Percentiles rank a stretch among this genome's conserved stretches.
phyloP scores from a whole-genome alignment of 2,329 filamentous ascomycete species.

The Albophoma yamanashiensis region DNA sequence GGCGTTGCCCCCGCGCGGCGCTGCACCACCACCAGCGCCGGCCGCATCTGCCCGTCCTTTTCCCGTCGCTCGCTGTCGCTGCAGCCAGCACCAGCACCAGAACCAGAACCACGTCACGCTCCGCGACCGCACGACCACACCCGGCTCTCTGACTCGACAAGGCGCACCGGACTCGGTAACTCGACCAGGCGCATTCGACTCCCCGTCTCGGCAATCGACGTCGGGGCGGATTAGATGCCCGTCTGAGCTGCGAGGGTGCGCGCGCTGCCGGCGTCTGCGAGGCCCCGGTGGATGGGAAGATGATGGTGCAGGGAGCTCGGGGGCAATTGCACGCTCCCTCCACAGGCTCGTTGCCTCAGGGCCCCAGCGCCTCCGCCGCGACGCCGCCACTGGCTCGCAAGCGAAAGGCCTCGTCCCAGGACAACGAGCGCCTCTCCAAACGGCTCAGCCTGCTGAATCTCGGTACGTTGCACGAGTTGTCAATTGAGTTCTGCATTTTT shows the following conservation, averaged over 20 bases:
- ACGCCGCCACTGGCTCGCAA: slow-evolving; percentile 28
- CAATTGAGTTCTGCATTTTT: background rate
- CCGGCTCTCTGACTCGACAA: background rate
- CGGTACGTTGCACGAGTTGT: slow-evolving; percentile 39
- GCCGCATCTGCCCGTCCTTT: slow-evolving; percentile 1
- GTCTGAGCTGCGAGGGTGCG: background rate
- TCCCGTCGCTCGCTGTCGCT: background rate
- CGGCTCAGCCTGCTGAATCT: slow-evolving; percentile 72
- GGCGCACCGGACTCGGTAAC: background rate
- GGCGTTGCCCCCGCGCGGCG: slow-evolving; percentile 11
- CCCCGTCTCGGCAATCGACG: background rate
- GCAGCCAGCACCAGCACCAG: background rate
- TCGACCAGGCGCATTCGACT: background rate
- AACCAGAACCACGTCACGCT: background rate
- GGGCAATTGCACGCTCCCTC: slow-evolving; percentile 13
- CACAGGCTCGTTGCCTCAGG: background rate
- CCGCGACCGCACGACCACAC: background rate
- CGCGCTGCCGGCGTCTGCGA: background rate
- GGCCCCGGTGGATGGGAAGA: slow-evolving; percentile 6
- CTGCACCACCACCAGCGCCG: slow-evolving; percentile 6
- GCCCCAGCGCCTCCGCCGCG: slow-evolving; percentile 9
- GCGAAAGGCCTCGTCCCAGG: slow-evolving; percentile 48
- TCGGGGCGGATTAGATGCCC: background rate
- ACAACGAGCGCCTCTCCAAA: slow-evolving; percentile 72
- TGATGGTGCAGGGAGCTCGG: slow-evolving; percentile 22